These are phyloP conservation scores for Suillus sp. DNA, from an alignment of 768 basidiomycete species.

Conservation along the genomic window DNA sequence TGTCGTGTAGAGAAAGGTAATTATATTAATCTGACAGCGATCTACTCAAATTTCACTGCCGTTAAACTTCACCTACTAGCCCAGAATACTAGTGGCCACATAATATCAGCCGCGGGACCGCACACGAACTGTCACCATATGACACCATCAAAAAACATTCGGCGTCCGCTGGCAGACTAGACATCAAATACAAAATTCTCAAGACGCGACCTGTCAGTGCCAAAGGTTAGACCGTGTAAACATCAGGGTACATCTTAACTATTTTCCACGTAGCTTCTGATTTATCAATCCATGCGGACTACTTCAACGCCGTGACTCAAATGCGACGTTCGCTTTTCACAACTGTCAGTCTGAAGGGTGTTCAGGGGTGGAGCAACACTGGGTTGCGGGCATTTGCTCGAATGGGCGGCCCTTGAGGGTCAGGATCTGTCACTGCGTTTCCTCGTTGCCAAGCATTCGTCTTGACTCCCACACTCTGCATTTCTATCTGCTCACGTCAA, in stretches of 20 bases:
- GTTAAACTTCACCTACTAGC: background rate
- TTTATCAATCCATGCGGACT: background rate
- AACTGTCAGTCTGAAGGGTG: background rate
- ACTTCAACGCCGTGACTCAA: background rate
- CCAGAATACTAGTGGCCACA: background rate
- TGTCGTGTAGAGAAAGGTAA: background rate
- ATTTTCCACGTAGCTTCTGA: background rate
- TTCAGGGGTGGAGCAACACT: background rate
- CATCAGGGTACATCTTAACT: background rate
- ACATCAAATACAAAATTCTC: background rate
- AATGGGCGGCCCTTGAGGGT: background rate
- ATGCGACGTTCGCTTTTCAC: background rate
- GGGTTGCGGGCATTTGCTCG: no score
- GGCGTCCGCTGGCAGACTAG: background rate
- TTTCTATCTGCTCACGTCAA: slow-evolving; percentile 1
- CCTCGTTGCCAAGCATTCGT: background rate
- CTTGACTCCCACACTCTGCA: background rate
- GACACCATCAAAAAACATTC: background rate
- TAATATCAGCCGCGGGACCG: background rate
- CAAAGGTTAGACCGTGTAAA: background rate
- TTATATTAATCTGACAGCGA: slow-evolving; percentile 2
- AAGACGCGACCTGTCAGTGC: background rate
- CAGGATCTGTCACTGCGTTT: background rate
- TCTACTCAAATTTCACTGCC: background rate
- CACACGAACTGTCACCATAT: background rate